Base-by-base conservation (phyloP, 73 alveolate species). In the Paramecium pentaurelia region DNA sequence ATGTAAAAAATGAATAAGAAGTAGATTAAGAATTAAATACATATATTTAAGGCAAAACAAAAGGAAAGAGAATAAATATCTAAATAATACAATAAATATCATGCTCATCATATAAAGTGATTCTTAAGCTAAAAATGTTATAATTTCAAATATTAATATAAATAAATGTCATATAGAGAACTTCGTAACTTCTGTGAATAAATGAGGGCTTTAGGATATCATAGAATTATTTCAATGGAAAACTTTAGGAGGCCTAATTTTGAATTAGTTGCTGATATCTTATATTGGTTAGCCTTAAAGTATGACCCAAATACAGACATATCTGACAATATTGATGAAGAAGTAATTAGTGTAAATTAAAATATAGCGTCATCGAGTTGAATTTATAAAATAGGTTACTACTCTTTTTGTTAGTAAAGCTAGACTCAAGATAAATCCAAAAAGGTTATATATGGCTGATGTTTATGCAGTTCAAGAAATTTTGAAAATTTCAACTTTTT, bases 391-490 rank as follows among this genome's bases (percentile, higher is more conserved):
- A 86, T 83, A 98, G 34, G 98, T 98, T 40, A 93, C 97, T 88
- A 92, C 95, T 86, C 95, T 95, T 70, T 98, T 97, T 92, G 97
- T 96, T 70, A 88, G 97, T 45, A 98, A 98, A 93, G 97, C 99
- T 22, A 95, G 99, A 86, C 95, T 98, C 34, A 97, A 98, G 93
- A 95, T 98, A 45, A 98, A 98, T 71, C 97, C 99, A 42, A 98
- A 97, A 94, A 98, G 97, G 93, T 96, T 98, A 58, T 98, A 98
- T 91, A 99, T 96, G 60, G 99, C 99, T 1, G 99, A 97, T 86
- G 99, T 99, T 36, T 98, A 95, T 77, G 99, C 99, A 8, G 99
- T 98, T 40, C 95, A 98, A 95, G 99, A 97, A 92, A 92, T 96
- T 89, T 77, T 96, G 54, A 97, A 97, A 95, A 93, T 98, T 45